Evolutionary conservation across 768 basidiomycete species (phyloP).

Genomic region (Wakefieldia striispora): DNA sequence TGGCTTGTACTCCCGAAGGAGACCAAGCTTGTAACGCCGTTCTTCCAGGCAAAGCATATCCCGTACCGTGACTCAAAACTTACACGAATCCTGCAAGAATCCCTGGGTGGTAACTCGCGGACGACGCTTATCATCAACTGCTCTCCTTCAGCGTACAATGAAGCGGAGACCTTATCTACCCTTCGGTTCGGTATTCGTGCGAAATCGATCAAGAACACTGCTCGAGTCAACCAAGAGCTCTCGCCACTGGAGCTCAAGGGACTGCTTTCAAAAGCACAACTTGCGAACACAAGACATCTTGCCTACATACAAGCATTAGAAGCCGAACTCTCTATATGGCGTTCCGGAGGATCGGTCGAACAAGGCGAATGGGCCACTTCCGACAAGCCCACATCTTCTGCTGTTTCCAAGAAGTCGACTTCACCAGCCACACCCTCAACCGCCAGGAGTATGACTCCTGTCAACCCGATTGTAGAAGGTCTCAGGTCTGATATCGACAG

Average conservation of each 20-base stretch:
- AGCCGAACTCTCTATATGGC: slow-evolving; percentile 88
- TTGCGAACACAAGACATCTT: slow-evolving; percentile 79
- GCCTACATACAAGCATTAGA: slow-evolving; percentile 88
- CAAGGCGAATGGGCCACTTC: slow-evolving; percentile 77
- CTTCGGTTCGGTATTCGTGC: slow-evolving; percentile 99
- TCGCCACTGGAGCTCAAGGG: slow-evolving; percentile 95
- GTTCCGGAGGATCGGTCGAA: slow-evolving; percentile 81
- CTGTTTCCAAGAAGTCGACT: slow-evolving; percentile 45
- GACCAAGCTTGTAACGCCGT: slow-evolving; percentile 1
- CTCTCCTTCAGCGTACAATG: slow-evolving; percentile 96
- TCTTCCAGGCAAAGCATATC: slow-evolving; percentile 82
- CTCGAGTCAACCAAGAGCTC: slow-evolving; percentile 96
- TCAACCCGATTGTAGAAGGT: slow-evolving; percentile 71
- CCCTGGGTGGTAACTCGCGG: slow-evolving; percentile 90
- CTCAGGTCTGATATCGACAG: slow-evolving; percentile 72
- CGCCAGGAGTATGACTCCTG: slow-evolving; percentile 68
- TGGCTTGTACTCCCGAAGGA: background rate
- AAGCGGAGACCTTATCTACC: slow-evolving; percentile 92
- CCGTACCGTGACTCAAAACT: slow-evolving; percentile 99
- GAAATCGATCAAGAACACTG: slow-evolving; percentile 99
- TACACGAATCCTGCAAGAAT: slow-evolving; percentile 98
- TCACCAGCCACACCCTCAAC: slow-evolving; percentile 67
- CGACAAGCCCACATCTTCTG: slow-evolving; percentile 51
- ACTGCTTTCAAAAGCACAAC: slow-evolving; percentile 83
- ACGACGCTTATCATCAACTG: slow-evolving; percentile 99